These are phyloP conservation scores for Bacidia gigantensis DNA, from an alignment of 495 filamentous ascomycete genomes.

Conservation along the genomic window DNA sequence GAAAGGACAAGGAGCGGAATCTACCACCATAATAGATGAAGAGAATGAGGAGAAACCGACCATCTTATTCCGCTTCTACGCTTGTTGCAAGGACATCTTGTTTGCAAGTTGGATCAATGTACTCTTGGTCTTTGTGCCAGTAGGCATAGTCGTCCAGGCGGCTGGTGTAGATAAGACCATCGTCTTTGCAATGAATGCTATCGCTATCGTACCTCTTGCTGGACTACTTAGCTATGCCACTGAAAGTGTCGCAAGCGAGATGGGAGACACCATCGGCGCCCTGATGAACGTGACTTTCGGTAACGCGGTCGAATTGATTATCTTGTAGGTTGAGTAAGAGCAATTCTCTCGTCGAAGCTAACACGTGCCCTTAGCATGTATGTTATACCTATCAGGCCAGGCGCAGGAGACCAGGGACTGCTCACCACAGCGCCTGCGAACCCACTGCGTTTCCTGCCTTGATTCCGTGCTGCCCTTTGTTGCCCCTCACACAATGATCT, in stretches of 20 bases:
- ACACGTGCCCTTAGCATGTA: slow-evolving; percentile 25
- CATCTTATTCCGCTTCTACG: slow-evolving; percentile 34
- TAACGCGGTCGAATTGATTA: slow-evolving; percentile 81
- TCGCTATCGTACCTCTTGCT: slow-evolving; percentile 73
- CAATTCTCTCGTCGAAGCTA: slow-evolving; percentile 11
- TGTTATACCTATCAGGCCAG: slow-evolving; percentile 25
- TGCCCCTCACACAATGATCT: slow-evolving; percentile 15
- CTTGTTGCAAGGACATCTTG: slow-evolving; percentile 39
- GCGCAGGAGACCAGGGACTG: slow-evolving; percentile 29
- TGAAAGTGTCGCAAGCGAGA: slow-evolving; percentile 60
- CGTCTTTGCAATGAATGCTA: slow-evolving; percentile 67
- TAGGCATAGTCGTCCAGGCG: slow-evolving; percentile 48
- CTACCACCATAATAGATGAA: slow-evolving; percentile 28
- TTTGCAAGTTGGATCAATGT: slow-evolving; percentile 64
- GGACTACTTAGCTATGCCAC: slow-evolving; percentile 69
- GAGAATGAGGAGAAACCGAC: slow-evolving; percentile 28
- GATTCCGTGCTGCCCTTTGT: slow-evolving; percentile 14
- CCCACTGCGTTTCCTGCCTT: slow-evolving; percentile 27
- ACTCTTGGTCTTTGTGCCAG: slow-evolving; percentile 65
- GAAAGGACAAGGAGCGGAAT: slow-evolving; percentile 35
- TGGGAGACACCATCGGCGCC: slow-evolving; percentile 71
- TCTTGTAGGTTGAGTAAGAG: slow-evolving; percentile 55
- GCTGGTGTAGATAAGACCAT: slow-evolving; percentile 31
- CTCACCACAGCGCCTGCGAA: slow-evolving; percentile 27
- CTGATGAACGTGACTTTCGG: slow-evolving; percentile 80